Conservation (phyloP, 305 asterid genomes). For the Lippia alba region DNA sequence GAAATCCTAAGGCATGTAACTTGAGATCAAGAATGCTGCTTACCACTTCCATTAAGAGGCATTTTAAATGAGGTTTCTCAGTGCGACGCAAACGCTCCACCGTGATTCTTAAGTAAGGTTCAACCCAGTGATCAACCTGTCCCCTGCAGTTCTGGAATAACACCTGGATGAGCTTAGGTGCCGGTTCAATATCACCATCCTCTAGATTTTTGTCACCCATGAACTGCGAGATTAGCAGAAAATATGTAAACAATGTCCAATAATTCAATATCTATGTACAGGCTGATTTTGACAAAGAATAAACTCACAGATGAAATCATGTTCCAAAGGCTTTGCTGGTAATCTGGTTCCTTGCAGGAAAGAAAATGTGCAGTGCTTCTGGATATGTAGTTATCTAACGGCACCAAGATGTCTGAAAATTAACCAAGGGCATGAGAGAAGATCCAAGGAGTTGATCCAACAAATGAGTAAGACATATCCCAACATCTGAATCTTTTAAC, state of each 20-base stretch:
- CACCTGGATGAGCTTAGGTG: conserved; percentile 97
- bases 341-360: conserved; percentile 93
- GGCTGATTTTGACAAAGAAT: conserved; percentile 24
- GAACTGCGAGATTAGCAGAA: conserved; percentile 55
- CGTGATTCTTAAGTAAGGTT: conserved; percentile 80
- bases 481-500: background rate
- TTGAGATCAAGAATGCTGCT: conserved; percentile 26
- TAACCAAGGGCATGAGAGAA: conserved; percentile 29
- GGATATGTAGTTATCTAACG: conserved; percentile 91
- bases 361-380: conserved; percentile 88
- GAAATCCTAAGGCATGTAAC: background rate
- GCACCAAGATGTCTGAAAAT: conserved; percentile 88
- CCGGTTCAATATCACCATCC: conserved; percentile 95
- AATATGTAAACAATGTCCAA: conserved; percentile 19
- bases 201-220: conserved; percentile 92
- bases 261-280: conserved; percentile 17
- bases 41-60: conserved; percentile 95
- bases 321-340: conserved; percentile 98
- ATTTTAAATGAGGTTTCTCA: conserved; percentile 75
- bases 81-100: conserved; percentile 88
- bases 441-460: conserved; percentile 25
- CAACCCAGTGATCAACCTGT: conserved; percentile 97
- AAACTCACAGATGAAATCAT: conserved; percentile 89
- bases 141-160: conserved; percentile 93
- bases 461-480: conserved; percentile 5